Base-by-base conservation (phyloP, 345 rosid species). In the Bruguiera parviflora region DNA sequence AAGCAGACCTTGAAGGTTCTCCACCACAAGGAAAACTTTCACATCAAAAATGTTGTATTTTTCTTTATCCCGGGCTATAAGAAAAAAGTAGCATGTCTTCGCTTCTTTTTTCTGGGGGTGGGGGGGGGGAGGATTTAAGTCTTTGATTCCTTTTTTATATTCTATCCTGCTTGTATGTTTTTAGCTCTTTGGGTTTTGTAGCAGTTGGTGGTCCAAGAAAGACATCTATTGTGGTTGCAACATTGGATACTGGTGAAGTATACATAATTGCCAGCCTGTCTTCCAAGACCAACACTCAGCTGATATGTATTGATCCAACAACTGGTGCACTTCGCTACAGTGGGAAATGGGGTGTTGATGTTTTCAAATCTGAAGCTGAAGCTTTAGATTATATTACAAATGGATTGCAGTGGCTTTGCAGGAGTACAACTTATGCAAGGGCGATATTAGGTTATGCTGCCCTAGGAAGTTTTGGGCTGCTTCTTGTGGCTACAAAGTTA, bases 401-500 rank as follows among this genome's bases (percentile, higher is more conserved):
- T 66, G 96, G 93, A 33, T 87, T 95, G 49, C 79, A 77, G 60
- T 85, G 89, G 81, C 71, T 56, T 49, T 77, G 80, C 68, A 81
- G 72, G 84, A 86, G 84, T 68, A 63, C 75, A 46, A 71, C 71
- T 69, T 70, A 75, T 76, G 97, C 84, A 46, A 85, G 80, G 83
- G 99, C 86, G 3, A 85, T 94, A 73, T 76, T 94, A 39, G 99
- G 99, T 49, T 94, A 92, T 73, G 92, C 96, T 61, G 87, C 89
- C 59, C 74, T 94, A 81, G 96, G 99, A 74, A 82, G 93, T 67
- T 81, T 71, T 47, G 91, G 92, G 31, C 69, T 88, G 86, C 99
- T 94, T 79, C 86, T 94, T 31, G 85, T 94, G 51, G 99, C 99
- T 20, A 92, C 93, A 10, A 87, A 80, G 87, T 73, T 92, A 70